Conservation (phyloP, 2,329 filamentous ascomycete species). For the Pseudocercospora fuligena region DNA sequence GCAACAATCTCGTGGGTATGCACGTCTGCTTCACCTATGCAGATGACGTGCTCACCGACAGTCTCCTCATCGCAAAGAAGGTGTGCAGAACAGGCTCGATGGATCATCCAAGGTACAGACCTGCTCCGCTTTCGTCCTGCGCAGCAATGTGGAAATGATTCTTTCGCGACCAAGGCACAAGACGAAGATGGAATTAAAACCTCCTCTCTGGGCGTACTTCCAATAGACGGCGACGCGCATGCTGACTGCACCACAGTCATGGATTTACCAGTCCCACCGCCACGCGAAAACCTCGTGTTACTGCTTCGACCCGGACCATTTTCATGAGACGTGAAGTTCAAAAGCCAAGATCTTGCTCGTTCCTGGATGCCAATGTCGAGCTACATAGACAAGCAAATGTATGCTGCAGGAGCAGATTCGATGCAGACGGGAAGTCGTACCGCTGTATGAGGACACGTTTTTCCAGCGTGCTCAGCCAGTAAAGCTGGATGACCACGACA, state of each 20-base stretch:
- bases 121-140: background rate
- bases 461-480: slow-evolving; percentile 1
- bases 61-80: background rate
- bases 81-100: background rate
- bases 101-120: background rate
- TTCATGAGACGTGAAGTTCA: background rate
- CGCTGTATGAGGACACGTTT: slow-evolving; percentile 10
- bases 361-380: slow-evolving; percentile 3
- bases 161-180: background rate
- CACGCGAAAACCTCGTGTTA: slow-evolving; percentile 24
- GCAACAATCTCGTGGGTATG: background rate
- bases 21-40: background rate
- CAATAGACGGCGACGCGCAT: slow-evolving; percentile 11
- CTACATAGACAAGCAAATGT: slow-evolving; percentile 1
- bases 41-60: slow-evolving; percentile 10
- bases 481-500: background rate
- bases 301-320: background rate
- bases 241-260: background rate
- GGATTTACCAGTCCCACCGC: slow-evolving; percentile 16
- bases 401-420: slow-evolving; percentile 4
- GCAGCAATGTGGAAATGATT: slow-evolving; percentile 6
- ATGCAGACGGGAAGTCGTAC: slow-evolving; percentile 3
- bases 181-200: background rate
- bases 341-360: slow-evolving; percentile 4
- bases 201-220: background rate